Evolutionary conservation across 148 eudicot species (phyloP).

Genomic region (Selenicereus undatus): DNA sequence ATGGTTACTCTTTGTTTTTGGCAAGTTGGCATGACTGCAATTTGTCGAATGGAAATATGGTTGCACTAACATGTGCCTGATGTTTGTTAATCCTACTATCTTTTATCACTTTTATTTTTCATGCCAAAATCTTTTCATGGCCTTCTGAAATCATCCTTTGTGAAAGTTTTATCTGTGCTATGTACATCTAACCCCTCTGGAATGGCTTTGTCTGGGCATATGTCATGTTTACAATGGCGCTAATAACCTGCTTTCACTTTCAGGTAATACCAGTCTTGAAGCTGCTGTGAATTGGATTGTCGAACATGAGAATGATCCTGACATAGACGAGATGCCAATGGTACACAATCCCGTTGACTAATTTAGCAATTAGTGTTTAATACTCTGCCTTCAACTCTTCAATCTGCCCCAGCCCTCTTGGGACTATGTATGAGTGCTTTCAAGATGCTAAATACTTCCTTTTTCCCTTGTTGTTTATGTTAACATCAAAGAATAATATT

Average conservation of each 20-base stretch:
- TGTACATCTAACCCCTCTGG: neutral
- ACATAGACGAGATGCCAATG: conserved; percentile 89
- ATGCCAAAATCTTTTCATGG: neutral
- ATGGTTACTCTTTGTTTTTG: neutral
- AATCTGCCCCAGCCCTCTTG: neutral
- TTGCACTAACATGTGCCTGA: neutral
- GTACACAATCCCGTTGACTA: conserved; percentile 35
- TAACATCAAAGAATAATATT: neutral
- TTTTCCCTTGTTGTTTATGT: too few species aligned
- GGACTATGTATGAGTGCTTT: neutral
- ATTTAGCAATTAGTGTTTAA: neutral
- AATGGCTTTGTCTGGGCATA: neutral
- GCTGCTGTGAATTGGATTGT: conserved; percentile 92
- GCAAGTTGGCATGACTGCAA: neutral
- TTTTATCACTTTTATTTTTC: neutral
- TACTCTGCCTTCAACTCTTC: neutral
- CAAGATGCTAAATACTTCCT: neutral
- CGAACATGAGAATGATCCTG: conserved; percentile 89
- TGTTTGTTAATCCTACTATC: neutral
- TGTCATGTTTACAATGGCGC: neutral
- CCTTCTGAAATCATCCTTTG: neutral
- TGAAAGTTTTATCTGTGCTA: neutral
- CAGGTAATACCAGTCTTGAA: conserved; percentile 79
- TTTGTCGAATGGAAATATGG: neutral
- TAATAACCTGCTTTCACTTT: neutral